Evolutionary conservation across 1,284 basidiomycete genomes (phyloP), one percentile per base, ranked within the genome.

Genomic region (Cerrena zonata): DNA sequence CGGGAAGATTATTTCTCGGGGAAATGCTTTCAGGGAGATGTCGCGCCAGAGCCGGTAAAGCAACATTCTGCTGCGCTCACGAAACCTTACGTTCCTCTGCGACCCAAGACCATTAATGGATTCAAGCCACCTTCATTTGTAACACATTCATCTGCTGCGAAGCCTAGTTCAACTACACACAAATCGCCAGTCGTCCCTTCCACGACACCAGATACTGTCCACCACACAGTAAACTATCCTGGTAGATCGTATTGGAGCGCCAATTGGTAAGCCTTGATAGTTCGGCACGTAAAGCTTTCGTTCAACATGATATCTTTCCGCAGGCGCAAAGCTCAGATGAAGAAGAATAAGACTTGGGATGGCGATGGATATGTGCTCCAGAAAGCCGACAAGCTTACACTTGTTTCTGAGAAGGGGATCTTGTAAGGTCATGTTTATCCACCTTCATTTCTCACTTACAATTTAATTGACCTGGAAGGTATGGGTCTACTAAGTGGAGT

Each of bases 291-390:
- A 47, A 19, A 52, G 50, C 15, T 26, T 39, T 26, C 41, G n/a
- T n/a, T n/a, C n/a, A n/a, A n/a, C n/a, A n/a, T n/a, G n/a, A 13
- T n/a, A 24, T 21, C 48, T 43, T 44, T 19, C 48, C 38, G 34
- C 50, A 89, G 87, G 88, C 77, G 91, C 22, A 89, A 86, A 60
- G 83, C 81, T 5, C 86, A 89, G 61, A 72, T 72, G 21, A 85
- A 79, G 66, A 94, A 93, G 69, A 81, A 93, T 64, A 91, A 91
- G 66, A 91, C 85, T 1, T 94, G 91, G 91, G 91, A 94, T 58
- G 89, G 86, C 2, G 85, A 87, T 58, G 84, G 77, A 3, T 86
- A 75, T 60, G 69, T 89, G 13, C 76, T 78, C 22, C 68, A 73
- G 36, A 64, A 67, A 37, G 74, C 69, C 5, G 73, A 73, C 7